These are phyloP conservation scores for Henckelia pumila DNA, from an alignment of 257 asterid species.

Conservation along the genomic window DNA sequence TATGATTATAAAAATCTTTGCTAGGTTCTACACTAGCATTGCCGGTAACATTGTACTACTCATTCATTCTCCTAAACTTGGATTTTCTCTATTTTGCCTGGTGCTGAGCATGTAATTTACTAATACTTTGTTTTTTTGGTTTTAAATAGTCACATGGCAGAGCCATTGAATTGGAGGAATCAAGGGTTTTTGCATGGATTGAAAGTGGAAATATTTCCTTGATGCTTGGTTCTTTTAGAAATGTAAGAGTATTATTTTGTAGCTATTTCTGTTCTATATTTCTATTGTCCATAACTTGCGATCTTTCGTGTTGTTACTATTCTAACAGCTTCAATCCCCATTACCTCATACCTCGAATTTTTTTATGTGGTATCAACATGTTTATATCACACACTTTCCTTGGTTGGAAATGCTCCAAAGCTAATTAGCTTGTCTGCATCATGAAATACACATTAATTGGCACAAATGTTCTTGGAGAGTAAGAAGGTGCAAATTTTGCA, in stretches of 20 bases:
- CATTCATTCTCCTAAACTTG: conserved; percentile 20
- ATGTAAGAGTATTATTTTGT: conserved; percentile 44
- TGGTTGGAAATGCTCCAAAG: conserved; percentile 13
- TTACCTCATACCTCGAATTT: not conserved
- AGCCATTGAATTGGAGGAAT: conserved; percentile 85
- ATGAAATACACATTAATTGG: not conserved
- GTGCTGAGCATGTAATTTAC: conserved; percentile 10
- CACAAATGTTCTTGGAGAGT: too few species aligned
- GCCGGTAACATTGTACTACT: not conserved
- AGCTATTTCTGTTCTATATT: not conserved
- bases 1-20: not conserved
- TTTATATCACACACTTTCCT: conserved; percentile 3
- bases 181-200: conserved; percentile 76
- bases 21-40: not conserved
- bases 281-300: conserved; percentile 8
- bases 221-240: conserved; percentile 82
- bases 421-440: not conserved
- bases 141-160: conserved; percentile 77
- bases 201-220: conserved; percentile 87
- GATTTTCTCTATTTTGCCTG: conserved; percentile 11
- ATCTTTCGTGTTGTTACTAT: conserved; percentile 16
- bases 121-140: conserved; percentile 31
- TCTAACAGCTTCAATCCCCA: conserved; percentile 14
- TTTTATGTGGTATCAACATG: conserved; percentile 9
- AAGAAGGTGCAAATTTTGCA: not conserved